Evolutionary conservation across 768 basidiomycete species (phyloP).

Genomic region (Boletales sp.): DNA sequence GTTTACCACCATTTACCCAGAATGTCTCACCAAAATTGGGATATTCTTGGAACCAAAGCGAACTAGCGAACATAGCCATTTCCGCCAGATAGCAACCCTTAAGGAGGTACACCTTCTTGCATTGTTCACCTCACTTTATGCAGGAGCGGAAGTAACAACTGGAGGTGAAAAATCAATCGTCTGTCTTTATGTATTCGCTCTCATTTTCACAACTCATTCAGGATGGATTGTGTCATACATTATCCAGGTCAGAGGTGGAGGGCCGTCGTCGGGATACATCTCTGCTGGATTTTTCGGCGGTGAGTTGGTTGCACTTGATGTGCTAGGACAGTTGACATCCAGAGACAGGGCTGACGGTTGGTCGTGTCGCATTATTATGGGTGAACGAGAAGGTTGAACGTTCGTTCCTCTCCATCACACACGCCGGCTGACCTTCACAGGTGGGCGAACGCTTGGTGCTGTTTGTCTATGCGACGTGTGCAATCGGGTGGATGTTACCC

Average conservation of each 20-base stretch:
- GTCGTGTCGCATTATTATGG: conserved; percentile 28
- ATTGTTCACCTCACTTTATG: conserved; percentile 43
- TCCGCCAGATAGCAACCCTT: conserved; percentile 43
- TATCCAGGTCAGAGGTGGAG: conserved; percentile 41
- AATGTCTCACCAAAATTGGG: conserved; percentile 36
- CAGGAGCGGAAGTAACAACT: conserved; percentile 50
- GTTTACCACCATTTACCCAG: conserved; percentile 16
- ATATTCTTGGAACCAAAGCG: conserved; percentile 24
- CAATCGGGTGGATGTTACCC: conserved; percentile 21
- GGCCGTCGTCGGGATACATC: conserved; percentile 45
- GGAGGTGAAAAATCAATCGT: conserved; percentile 32
- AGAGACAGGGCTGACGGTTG: conserved; percentile 24
- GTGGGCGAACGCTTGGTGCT: conserved; percentile 30
- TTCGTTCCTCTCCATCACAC: no score
- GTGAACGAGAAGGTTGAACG: conserved; percentile 24
- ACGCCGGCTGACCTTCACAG: conserved; percentile 11
- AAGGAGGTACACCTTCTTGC: conserved; percentile 45
- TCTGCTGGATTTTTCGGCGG: conserved; percentile 38
- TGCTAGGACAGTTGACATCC: neutral
- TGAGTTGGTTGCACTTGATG: neutral
- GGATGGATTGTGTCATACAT: conserved; percentile 70
- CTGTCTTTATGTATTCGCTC: neutral
- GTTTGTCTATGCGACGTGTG: conserved; percentile 28
- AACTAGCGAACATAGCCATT: conserved; percentile 33
- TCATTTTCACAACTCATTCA: conserved; percentile 11